phyloP scores from a whole-genome alignment of 768 basidiomycete genomes.

The Trametes cubensis region DNA sequence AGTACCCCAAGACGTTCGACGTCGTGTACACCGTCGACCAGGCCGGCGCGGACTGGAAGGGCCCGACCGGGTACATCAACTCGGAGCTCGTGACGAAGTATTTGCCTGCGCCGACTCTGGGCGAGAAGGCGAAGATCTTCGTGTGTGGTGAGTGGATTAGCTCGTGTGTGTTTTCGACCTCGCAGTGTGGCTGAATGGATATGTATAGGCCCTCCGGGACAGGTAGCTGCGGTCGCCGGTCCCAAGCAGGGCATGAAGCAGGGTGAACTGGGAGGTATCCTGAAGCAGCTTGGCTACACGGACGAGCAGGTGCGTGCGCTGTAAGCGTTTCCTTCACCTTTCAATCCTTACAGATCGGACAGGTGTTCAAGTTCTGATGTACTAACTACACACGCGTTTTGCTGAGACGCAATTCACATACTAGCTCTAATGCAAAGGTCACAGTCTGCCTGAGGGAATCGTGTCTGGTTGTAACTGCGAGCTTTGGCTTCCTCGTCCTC shows the following conservation, averaged over 20 bases:
- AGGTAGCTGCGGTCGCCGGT: conserved; percentile 87
- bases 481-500: too few species aligned
- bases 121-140: conserved; percentile 85
- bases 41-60: conserved; percentile 65
- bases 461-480: too few species aligned
- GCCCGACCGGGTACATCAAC: conserved; percentile 74
- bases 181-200: neutral
- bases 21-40: conserved; percentile 89
- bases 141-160: conserved; percentile 68
- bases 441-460: too few species aligned
- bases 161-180: neutral
- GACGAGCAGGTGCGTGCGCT: conserved; percentile 68
- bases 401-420: neutral
- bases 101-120: conserved; percentile 61
- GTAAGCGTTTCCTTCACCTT: too few species aligned
- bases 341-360: neutral
- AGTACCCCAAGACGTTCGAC: conserved; percentile 72
- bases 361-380: conserved; percentile 32
- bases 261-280: conserved; percentile 77
- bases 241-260: conserved; percentile 89
- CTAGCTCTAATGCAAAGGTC: too few species aligned
- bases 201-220: conserved; percentile 73
- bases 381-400: neutral
- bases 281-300: conserved; percentile 86
- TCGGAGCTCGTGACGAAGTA: conserved; percentile 73